phyloP scores from a whole-genome alignment of 2,329 filamentous ascomycete genomes.

The Aspergillus sp. region DNA sequence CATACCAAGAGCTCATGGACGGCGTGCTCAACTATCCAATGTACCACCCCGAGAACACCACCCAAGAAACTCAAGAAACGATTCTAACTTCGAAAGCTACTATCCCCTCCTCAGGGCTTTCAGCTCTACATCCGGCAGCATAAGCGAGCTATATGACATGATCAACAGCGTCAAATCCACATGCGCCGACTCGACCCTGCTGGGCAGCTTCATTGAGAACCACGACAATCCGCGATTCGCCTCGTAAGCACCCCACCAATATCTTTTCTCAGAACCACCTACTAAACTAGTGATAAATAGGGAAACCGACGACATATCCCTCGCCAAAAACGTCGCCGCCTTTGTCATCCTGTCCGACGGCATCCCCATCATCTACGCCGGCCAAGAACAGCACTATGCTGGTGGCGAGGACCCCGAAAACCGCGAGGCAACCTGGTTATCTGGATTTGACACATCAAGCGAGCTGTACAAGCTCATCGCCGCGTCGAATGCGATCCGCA shows the following conservation, averaged over 20 bases:
- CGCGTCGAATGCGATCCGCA: slow-evolving; percentile 53
- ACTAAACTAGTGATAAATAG: slow-evolving; percentile 23
- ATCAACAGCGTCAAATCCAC: slow-evolving; percentile 32
- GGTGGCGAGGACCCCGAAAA: slow-evolving; percentile 52
- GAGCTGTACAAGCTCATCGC: slow-evolving; percentile 53
- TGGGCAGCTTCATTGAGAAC: slow-evolving; percentile 61
- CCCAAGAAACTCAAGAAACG: neutral
- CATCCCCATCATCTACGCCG: slow-evolving; percentile 66
- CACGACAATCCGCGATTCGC: slow-evolving; percentile 61
- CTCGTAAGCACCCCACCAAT: neutral
- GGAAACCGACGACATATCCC: slow-evolving; percentile 35
- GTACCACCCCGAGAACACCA: neutral
- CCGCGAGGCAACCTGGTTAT: slow-evolving; percentile 61
- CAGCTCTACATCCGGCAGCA: slow-evolving; percentile 33
- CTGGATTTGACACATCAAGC: slow-evolving; percentile 47
- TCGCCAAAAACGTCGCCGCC: slow-evolving; percentile 62
- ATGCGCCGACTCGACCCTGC: slow-evolving; percentile 47
- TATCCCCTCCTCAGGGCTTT: slow-evolving; percentile 39
- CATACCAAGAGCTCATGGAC: slow-evolving; percentile 47
- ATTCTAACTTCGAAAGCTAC: slow-evolving; percentile 19
- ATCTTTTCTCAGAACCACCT: slow-evolving; percentile 39
- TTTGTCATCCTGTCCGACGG: slow-evolving; percentile 61
- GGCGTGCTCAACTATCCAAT: slow-evolving; percentile 52
- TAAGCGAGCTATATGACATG: slow-evolving; percentile 35
- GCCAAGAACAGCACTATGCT: slow-evolving; percentile 64